Conservation (phyloP, 208 protist genomes). For the Wallacemonas sp. region DNA sequence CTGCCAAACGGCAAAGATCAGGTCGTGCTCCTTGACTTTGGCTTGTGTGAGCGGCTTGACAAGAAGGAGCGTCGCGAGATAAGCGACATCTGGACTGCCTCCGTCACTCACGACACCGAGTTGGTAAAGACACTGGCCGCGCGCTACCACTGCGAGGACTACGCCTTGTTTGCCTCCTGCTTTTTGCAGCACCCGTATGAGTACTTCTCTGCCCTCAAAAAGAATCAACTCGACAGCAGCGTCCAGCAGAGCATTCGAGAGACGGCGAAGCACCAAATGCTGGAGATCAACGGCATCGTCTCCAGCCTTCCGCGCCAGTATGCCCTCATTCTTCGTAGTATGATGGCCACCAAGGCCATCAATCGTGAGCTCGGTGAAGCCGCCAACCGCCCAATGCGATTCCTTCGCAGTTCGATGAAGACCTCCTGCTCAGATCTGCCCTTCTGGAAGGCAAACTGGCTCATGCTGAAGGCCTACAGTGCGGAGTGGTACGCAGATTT, state of each 20-base stretch:
- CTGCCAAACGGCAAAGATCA: slow-evolving; percentile 58
- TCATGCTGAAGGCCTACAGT: slow-evolving; percentile 59
- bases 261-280: slow-evolving; percentile 72
- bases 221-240: slow-evolving; percentile 32
- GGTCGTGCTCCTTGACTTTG: slow-evolving; percentile 95
- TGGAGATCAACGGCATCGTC: slow-evolving; percentile 79
- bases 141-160: slow-evolving; percentile 70
- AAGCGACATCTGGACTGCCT: slow-evolving; percentile 73
- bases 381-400: slow-evolving; percentile 72
- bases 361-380: slow-evolving; percentile 76
- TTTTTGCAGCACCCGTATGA: slow-evolving; percentile 88
- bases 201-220: slow-evolving; percentile 33
- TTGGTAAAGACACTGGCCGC: slow-evolving; percentile 42
- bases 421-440: slow-evolving; percentile 45
- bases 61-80: slow-evolving; percentile 54
- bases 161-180: slow-evolving; percentile 81
- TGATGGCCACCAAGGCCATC: slow-evolving; percentile 87
- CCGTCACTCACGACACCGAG: slow-evolving; percentile 67
- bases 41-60: slow-evolving; percentile 91
- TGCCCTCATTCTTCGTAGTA: slow-evolving; percentile 84
- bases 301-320: slow-evolving; percentile 81
- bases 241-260: slow-evolving; percentile 69
- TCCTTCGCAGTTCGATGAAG: slow-evolving; percentile 75
- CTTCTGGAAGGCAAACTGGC: slow-evolving; percentile 26
- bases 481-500: slow-evolving; percentile 53